phyloP scores from a whole-genome alignment of 305 asterid species.

The Petunia hybrid region DNA sequence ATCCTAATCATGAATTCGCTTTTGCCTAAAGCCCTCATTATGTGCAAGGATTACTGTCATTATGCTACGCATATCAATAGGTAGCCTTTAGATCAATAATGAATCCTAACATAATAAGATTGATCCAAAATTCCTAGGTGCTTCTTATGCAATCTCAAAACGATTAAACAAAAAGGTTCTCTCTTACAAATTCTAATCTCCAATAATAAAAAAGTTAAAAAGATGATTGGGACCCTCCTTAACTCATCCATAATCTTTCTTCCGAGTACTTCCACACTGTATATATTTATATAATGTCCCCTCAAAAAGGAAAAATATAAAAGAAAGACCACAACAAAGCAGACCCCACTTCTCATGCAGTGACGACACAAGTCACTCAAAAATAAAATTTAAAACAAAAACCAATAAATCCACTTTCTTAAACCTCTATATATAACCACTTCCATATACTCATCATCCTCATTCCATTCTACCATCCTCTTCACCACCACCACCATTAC shows the following conservation, averaged over 20 bases:
- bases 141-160: not conserved
- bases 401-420: not conserved
- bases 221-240: slow-evolving; percentile 32
- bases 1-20: too few species aligned
- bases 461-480: slow-evolving; percentile 37
- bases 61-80: too few species aligned
- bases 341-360: slow-evolving; percentile 51
- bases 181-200: not conserved
- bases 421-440: slow-evolving; percentile 56
- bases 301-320: not conserved
- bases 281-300: slow-evolving; percentile 20
- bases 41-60: too few species aligned
- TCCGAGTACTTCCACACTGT: slow-evolving; percentile 36
- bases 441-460: slow-evolving; percentile 33
- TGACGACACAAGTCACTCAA: slow-evolving; percentile 56
- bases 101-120: too few species aligned
- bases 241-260: slow-evolving; percentile 22
- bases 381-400: slow-evolving; percentile 21
- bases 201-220: not conserved
- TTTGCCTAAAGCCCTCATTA: too few species aligned
- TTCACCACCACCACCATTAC: not conserved
- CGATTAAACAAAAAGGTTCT: not conserved
- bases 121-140: too few species aligned
- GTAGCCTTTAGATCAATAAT: too few species aligned
- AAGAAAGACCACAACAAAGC: slow-evolving; percentile 34